Base-by-base conservation (phyloP, 495 filamentous ascomycete species). In the Wilcoxina mikolae region DNA sequence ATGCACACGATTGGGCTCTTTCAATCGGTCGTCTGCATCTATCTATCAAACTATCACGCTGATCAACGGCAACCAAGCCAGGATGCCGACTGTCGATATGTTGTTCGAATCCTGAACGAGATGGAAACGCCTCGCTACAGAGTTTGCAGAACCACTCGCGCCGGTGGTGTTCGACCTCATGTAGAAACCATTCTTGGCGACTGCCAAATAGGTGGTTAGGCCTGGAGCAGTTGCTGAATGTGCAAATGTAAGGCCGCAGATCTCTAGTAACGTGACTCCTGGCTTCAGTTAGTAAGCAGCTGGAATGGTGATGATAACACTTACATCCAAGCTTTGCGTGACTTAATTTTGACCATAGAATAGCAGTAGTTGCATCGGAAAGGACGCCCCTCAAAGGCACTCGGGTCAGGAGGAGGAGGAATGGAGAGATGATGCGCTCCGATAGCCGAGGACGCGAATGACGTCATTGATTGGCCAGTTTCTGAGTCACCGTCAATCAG, bases 221-320 rank as follows among this genome's bases (percentile, higher is more conserved):
- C 41, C 66, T 55, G 9, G 26, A 12, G 31, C 65, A 68, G 12
- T 60, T 20, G 28, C 58, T 45, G 26, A 62, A 65, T 2, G 63
- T 69, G 56, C 67, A 69, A 22, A 62, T 48, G 45, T 67, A 69
- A 1, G 66, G 65, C 23, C 55, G 51, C 10, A 68, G 55, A 42
- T 67, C 66, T 35, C 62, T 59, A n/a, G 58, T 59, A n/a, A 67
- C 46, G 25, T 68, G 66, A 7, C 18, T 12, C 18, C 42, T 45
- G n/a, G n/a, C n/a, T n/a, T n/a, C n/a, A n/a, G n/a, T n/a, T n/a
- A n/a, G n/a, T n/a, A n/a, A n/a, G n/a, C n/a, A n/a, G n/a, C n/a
- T n/a, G n/a, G n/a, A n/a, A n/a, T n/a, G n/a, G n/a, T n/a, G n/a
- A n/a, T n/a, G n/a, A n/a, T n/a, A n/a, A n/a, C n/a, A n/a, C n/a